Evolutionary conservation across 2,329 filamentous ascomycete genomes (phyloP), one percentile per base, ranked within the genome.

Genomic region (Sporothrix inflata): DNA sequence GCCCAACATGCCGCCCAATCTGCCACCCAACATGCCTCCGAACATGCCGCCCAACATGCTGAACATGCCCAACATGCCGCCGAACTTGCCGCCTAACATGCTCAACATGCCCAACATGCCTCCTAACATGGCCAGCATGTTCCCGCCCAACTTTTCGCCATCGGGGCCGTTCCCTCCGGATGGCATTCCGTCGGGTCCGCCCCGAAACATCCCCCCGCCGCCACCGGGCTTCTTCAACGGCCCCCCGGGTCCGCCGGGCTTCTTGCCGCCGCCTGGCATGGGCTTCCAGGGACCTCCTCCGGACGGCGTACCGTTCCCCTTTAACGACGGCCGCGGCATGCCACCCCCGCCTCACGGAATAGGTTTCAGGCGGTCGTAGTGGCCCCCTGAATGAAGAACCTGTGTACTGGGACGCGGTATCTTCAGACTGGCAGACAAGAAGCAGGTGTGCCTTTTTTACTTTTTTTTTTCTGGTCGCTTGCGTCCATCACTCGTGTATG

Each of bases 111-210:
- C 57, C 19, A 74, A 70, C 49, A 49, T 74, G 55, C 67, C 63
- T 45, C 63, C 73, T n/a, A 72, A 70, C 60, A 30, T 74, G 68
- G 14, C 69, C 45, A 73, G 67, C 61, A 71, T 75, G 74, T 90
- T 87, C 76, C 87, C 87, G 24, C 87, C 87, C n/a, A 89, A 86
- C 78, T 90, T 90, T 74, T 85, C 87, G 16, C 85, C 84, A 6
- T 82, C 24, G 65, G 74, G 69, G 12, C 74, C 30, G 83, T 85
- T 78, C 82, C 84, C 84, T 14, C 85, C 84, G 0, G 85, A 87
- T 40, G 82, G 80, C 16, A 83, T 89, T 8, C 74, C 71, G 79
- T 81, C 80, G 45, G 85, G 82, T 19, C 84, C 85, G 73, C 85
- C 84, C 11, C 85, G 87, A n/a, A 86, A 82, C 78, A 85, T 88